Conservation (phyloP, 2,329 filamentous ascomycete species). For the Aspergillus costaricaensis region DNA sequence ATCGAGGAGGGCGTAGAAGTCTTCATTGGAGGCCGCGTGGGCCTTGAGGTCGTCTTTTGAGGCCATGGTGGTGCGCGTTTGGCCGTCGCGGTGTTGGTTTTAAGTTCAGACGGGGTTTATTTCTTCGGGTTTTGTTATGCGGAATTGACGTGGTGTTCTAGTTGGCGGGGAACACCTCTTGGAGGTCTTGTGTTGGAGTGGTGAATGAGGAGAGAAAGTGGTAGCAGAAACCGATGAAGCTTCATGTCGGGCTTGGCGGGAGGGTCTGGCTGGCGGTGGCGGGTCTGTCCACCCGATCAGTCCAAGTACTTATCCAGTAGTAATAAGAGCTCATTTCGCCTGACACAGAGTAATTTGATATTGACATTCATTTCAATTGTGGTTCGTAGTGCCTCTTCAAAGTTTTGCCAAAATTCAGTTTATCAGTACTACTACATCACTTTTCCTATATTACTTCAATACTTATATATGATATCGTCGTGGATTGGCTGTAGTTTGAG, state of each 20-base stretch:
- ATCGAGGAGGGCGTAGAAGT: conserved; percentile 77
- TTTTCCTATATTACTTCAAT: too few species aligned
- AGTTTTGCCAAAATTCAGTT: too few species aligned
- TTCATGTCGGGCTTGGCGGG: neutral
- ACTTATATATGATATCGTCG: too few species aligned
- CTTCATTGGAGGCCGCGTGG: conserved; percentile 62
- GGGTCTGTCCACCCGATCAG: neutral
- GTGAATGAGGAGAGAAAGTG: neutral
- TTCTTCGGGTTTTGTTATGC: neutral
- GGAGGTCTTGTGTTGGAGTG: neutral
- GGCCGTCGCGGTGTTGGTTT: neutral
- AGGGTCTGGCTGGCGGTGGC: conserved; percentile 11
- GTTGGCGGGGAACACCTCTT: neutral
- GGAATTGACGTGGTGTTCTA: neutral
- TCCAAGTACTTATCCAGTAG: too few species aligned
- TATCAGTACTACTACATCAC: too few species aligned
- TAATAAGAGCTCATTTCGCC: too few species aligned
- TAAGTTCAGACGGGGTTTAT: too few species aligned
- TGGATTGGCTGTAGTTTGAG: too few species aligned
- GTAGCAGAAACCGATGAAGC: neutral
- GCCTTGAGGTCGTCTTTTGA: conserved; percentile 52
- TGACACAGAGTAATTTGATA: too few species aligned
- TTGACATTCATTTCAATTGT: too few species aligned
- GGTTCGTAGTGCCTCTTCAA: too few species aligned
- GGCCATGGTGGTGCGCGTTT: conserved; percentile 29